Conservation (phyloP, 164 flowering plant species). For the Vitis vinifera region DNA sequence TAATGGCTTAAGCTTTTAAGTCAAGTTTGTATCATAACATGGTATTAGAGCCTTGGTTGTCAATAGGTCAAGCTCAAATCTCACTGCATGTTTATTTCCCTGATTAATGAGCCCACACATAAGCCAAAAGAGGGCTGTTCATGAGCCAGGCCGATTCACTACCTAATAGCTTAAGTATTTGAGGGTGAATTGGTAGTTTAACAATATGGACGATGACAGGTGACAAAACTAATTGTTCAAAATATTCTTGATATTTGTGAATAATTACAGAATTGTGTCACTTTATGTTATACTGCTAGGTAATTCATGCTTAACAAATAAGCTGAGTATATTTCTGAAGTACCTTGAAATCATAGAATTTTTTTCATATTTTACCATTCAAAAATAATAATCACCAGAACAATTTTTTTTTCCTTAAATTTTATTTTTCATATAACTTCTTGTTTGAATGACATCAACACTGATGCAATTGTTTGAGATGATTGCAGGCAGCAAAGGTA, state of each 20-base stretch:
- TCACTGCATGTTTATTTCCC: too few relatives aligned
- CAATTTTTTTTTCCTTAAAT: not conserved
- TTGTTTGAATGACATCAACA: not conserved
- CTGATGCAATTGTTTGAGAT: conserved; percentile 5
- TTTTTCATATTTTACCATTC: not conserved
- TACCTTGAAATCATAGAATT: too few relatives aligned
- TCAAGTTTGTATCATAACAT: too few relatives aligned
- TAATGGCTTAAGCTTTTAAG: too few relatives aligned
- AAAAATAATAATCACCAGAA: not conserved
- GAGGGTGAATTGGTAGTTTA: too few relatives aligned
- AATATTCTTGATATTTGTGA: not conserved
- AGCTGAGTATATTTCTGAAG: not conserved
- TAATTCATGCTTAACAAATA: not conserved
- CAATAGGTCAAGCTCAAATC: too few relatives aligned
- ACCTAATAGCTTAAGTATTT: too few relatives aligned
- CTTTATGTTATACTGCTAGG: not conserved
- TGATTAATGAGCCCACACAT: too few relatives aligned
- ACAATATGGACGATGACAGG: too few relatives aligned
- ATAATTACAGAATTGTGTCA: not conserved
- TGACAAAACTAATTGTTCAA: not conserved
- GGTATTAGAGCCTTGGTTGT: too few relatives aligned
- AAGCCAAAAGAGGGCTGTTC: too few relatives aligned
- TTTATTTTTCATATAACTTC: not conserved
- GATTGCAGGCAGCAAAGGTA: conserved; percentile 52
- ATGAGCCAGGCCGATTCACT: too few relatives aligned